Evolutionary conservation across 169 alveolate genomes (phyloP).

Genomic region (Besnoitia besnoiti): DNA sequence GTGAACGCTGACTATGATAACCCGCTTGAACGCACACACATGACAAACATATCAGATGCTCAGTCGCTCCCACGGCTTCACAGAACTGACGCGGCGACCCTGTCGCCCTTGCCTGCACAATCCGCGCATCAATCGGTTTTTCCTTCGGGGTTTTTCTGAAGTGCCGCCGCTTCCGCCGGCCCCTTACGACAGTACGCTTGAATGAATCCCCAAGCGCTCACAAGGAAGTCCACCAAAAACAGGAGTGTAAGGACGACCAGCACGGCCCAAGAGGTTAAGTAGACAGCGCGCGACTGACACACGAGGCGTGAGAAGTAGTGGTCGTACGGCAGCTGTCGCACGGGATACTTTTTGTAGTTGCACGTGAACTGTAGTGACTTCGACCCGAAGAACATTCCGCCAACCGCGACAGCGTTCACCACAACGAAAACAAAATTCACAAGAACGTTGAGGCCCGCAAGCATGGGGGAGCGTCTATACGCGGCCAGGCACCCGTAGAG

Average conservation of each 20-base stretch:
- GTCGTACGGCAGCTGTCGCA: constrained; percentile 11
- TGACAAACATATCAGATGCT: no score
- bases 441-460: neutral
- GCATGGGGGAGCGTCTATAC: neutral
- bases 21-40: no score
- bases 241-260: neutral
- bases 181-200: neutral
- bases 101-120: no score
- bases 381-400: constrained; percentile 23
- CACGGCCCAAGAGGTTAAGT: neutral
- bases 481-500: neutral
- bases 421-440: constrained; percentile 5
- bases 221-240: constrained; percentile 5
- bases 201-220: constrained; percentile 29
- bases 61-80: no score
- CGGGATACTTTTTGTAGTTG: neutral
- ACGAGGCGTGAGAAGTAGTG: neutral
- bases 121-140: neutral
- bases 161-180: neutral
- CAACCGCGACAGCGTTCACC: constrained; percentile 25
- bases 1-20: no score
- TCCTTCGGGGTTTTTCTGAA: neutral
- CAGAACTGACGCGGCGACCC: no score
- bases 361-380: neutral
- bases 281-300: neutral